Evolutionary conservation across 2,329 filamentous ascomycete genomes (phyloP).

Genomic region (Ilyonectria destructans): DNA sequence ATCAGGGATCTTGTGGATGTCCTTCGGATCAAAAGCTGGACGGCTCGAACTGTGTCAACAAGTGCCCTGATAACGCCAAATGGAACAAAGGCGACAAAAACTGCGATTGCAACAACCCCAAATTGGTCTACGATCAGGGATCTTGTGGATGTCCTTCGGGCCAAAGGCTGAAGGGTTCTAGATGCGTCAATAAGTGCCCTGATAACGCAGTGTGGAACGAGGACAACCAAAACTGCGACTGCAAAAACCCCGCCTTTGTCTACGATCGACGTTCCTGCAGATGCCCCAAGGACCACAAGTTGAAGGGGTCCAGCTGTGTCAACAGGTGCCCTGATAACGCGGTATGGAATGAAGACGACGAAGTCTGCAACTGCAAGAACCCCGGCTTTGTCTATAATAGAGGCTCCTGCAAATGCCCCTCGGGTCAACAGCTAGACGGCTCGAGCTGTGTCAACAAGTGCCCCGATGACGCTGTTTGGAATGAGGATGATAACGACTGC

Average conservation of each 20-base stretch:
- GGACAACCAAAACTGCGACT: neutral
- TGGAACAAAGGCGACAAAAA: neutral
- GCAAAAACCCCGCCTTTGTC: neutral
- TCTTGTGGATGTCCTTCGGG: neutral
- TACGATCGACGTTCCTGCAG: neutral
- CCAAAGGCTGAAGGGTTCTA: too few relatives aligned
- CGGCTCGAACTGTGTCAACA: neutral
- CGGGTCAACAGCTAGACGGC: too few relatives aligned
- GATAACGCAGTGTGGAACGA: neutral
- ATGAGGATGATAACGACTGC: neutral
- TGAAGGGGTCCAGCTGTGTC: neutral
- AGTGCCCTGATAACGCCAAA: neutral
- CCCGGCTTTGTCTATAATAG: neutral
- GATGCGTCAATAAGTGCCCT: neutral
- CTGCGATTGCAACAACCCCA: conserved; percentile 2
- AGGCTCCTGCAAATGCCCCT: neutral
- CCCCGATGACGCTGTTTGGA: neutral
- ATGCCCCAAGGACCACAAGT: conserved; percentile 3
- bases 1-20: neutral
- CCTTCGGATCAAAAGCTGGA: too few relatives aligned
- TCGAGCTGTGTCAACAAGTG: neutral
- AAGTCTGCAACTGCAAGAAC: conserved; percentile 14
- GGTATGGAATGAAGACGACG: neutral
- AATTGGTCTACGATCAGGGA: neutral
- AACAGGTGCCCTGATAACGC: neutral